These are phyloP conservation scores for Colletotrichum agaves DNA, from an alignment of 2,329 filamentous ascomycete genomes.

Conservation along the genomic window DNA sequence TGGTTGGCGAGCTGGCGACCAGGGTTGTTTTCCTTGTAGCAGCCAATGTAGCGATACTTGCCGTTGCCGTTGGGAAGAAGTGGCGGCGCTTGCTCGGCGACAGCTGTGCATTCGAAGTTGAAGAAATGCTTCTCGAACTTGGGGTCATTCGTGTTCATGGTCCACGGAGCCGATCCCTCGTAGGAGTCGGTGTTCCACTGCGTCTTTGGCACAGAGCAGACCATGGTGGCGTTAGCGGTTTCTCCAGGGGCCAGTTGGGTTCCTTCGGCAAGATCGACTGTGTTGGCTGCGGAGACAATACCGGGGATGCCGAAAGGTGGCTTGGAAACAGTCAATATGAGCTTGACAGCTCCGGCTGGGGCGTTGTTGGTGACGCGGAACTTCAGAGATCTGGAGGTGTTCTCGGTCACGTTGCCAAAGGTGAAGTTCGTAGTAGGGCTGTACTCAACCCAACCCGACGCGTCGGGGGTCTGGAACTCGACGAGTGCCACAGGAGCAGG, in stretches of 20 bases:
- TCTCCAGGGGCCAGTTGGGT: constrained; percentile 60
- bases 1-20: constrained; percentile 59
- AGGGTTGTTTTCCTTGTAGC: constrained; percentile 67
- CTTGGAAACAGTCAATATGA: constrained; percentile 70
- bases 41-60: constrained; percentile 64
- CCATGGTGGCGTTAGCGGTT: constrained; percentile 62
- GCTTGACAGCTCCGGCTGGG: constrained; percentile 53
- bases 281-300: constrained; percentile 64
- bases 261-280: constrained; percentile 68
- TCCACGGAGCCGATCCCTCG: constrained; percentile 61
- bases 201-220: constrained; percentile 65
- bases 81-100: constrained; percentile 64
- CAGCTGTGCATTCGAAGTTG: constrained; percentile 62
- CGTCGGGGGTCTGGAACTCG: constrained; percentile 65
- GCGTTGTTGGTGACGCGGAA: constrained; percentile 66
- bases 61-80: constrained; percentile 55
- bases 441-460: constrained; percentile 61
- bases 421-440: constrained; percentile 56
- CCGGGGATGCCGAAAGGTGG: constrained; percentile 67
- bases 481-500: constrained; percentile 60
- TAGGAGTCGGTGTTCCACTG: constrained; percentile 67
- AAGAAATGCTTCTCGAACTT: constrained; percentile 62
- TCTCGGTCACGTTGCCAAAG: constrained; percentile 67
- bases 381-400: constrained; percentile 57
- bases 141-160: constrained; percentile 67